These are phyloP conservation scores for Nymphaea colorata DNA, from an alignment of 164 flowering plant genomes.

Conservation along the genomic window DNA sequence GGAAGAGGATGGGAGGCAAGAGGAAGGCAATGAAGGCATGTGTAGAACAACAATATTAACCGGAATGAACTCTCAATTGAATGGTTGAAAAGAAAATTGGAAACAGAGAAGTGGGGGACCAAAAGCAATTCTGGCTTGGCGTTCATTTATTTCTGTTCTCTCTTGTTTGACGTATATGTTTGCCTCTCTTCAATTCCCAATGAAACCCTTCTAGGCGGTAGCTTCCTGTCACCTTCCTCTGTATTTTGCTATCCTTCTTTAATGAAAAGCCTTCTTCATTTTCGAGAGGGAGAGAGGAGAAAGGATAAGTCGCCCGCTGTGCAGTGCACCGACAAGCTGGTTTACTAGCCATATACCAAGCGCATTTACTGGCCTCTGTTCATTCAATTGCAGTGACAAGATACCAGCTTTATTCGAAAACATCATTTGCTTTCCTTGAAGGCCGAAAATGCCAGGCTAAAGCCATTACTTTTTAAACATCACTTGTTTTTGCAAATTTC, in stretches of 20 bases:
- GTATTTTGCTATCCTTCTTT: too few relatives aligned
- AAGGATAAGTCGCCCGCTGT: background rate
- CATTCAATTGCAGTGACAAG: too few relatives aligned
- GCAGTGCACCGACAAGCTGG: background rate
- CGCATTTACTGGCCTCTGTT: background rate
- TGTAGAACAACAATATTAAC: background rate
- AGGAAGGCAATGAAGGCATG: background rate
- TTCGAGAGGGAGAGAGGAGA: background rate
- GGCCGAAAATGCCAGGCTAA: too few relatives aligned
- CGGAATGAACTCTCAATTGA: background rate
- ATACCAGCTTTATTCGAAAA: too few relatives aligned
- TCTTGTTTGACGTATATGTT: too few relatives aligned
- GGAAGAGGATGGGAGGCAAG: background rate
- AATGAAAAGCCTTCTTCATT: background rate
- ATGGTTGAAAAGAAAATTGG: background rate
- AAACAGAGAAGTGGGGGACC: background rate
- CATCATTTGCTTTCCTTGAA: too few relatives aligned
- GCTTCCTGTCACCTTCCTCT: background rate
- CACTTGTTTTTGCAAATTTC: too few relatives aligned
- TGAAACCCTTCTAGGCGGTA: background rate
- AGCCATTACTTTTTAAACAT: too few relatives aligned
- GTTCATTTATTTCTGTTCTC: background rate
- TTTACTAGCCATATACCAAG: background rate
- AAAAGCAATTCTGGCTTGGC: too few relatives aligned
- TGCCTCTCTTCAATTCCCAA: background rate